Conservation (phyloP, 2,329 filamentous ascomycete genomes). For the Penicillium verrucosum region DNA sequence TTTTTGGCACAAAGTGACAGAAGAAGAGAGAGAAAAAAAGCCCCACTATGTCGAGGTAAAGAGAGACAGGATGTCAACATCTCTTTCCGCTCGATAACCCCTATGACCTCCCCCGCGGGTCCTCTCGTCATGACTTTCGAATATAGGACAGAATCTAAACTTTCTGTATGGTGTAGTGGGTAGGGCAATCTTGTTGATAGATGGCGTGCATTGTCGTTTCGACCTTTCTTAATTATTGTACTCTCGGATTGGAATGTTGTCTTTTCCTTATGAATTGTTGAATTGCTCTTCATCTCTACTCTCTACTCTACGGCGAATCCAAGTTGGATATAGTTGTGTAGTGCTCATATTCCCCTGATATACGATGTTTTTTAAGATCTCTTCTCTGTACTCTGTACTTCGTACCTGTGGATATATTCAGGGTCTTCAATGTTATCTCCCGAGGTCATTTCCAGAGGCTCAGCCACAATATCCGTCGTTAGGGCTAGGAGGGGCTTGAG, state of each 20-base stretch:
- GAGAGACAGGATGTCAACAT: neutral
- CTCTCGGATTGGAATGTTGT: conserved; percentile 7
- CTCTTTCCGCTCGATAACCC: conserved; percentile 7
- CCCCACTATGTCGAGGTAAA: conserved; percentile 4
- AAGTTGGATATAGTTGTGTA: neutral
- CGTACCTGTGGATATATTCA: neutral
- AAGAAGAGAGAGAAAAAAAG: conserved; percentile 8
- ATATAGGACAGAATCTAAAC: neutral
- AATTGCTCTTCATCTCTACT: neutral
- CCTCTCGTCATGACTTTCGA: conserved; percentile 3
- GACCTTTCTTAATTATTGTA: conserved; percentile 7
- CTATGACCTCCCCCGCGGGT: conserved; percentile 2
- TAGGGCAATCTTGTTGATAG: conserved; percentile 32
- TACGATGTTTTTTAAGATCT: neutral
- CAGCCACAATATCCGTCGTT: neutral
- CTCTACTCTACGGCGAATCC: conserved; percentile 4
- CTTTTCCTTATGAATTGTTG: conserved; percentile 1
- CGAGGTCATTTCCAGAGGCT: neutral
- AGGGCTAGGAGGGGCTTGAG: neutral
- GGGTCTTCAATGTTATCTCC: neutral
- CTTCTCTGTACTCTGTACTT: neutral
- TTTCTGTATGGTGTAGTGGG: conserved; percentile 26
- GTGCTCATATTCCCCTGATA: neutral
- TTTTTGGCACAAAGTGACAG: conserved; percentile 17
- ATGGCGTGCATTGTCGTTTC: conserved; percentile 26